Conservation (phyloP, 164 flowering plant species). For the Buxus sempervirens region DNA sequence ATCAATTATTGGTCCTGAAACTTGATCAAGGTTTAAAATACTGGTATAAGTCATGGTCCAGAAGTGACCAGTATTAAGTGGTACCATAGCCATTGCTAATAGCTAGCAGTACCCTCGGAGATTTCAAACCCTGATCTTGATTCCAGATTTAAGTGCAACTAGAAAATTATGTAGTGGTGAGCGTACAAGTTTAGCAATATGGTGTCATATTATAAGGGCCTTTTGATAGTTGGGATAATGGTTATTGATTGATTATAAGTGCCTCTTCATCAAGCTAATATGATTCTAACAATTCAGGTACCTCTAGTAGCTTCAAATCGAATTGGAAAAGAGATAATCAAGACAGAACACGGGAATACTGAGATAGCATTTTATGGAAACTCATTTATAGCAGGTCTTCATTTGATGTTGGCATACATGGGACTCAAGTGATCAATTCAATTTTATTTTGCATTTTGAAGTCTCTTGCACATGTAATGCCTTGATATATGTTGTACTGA, state of each 20-base stretch:
- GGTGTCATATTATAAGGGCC: not conserved
- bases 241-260: no score
- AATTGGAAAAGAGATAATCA: conserved; percentile 78
- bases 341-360: conserved; percentile 93
- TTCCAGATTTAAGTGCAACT: no score
- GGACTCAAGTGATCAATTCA: not conserved
- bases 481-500: not conserved
- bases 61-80: no score
- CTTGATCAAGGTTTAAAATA: no score
- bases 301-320: conserved; percentile 95
- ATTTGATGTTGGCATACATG: not conserved
- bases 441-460: not conserved
- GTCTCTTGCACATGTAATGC: not conserved
- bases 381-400: conserved; percentile 90
- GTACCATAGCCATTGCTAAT: no score
- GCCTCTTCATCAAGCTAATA: conserved; percentile 2
- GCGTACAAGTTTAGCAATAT: not conserved
- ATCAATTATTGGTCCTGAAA: no score
- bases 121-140: no score
- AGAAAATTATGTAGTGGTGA: no score
- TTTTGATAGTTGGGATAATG: no score
- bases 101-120: no score
- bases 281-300: conserved; percentile 42
- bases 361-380: conserved; percentile 86
- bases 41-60: no score